Percentiles rank a stretch among this genome's conserved stretches.
Conservation (phyloP, 805 yeast genomes). For the Candida oleophila region DNA sequence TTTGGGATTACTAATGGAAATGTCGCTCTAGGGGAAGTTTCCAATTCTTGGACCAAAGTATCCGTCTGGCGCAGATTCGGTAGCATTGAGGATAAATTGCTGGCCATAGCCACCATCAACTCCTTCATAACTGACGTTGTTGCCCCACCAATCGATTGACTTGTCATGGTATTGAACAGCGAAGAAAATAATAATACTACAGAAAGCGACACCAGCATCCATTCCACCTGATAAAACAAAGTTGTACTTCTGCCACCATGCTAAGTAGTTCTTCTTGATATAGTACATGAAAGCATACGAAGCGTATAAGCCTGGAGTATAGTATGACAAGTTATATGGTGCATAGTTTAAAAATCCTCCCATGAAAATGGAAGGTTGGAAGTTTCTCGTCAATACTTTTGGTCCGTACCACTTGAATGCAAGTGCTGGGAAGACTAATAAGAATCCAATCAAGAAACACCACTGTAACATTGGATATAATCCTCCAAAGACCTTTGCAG, state of each 20-base stretch:
- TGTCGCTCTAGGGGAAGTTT: conserved; percentile 16
- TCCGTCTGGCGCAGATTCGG: conserved; percentile 23
- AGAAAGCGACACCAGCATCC: conserved; percentile 34
- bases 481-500: conserved; percentile 31
- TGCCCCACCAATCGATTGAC: conserved; percentile 31
- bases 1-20: no score
- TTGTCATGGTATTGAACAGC: conserved; percentile 36
- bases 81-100: conserved; percentile 3
- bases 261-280: conserved; percentile 23
- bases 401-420: conserved; percentile 13
- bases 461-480: conserved; percentile 32
- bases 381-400: conserved; percentile 20
- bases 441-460: conserved; percentile 34
- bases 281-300: conserved; percentile 27
- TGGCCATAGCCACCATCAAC: conserved; percentile 10
- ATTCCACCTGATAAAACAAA: conserved; percentile 26
- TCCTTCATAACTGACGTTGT: conserved; percentile 14
- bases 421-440: conserved; percentile 21
- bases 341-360: conserved; percentile 32
- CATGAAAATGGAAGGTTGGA: conserved; percentile 35
- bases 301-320: conserved; percentile 27
- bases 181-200: conserved; percentile 34
- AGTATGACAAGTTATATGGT: conserved; percentile 33
- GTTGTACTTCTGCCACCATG: conserved; percentile 37
- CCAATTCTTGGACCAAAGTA: conserved; percentile 34